Conservation (phyloP, 2,329 filamentous ascomycete species). For the Fusarium aywerte region DNA sequence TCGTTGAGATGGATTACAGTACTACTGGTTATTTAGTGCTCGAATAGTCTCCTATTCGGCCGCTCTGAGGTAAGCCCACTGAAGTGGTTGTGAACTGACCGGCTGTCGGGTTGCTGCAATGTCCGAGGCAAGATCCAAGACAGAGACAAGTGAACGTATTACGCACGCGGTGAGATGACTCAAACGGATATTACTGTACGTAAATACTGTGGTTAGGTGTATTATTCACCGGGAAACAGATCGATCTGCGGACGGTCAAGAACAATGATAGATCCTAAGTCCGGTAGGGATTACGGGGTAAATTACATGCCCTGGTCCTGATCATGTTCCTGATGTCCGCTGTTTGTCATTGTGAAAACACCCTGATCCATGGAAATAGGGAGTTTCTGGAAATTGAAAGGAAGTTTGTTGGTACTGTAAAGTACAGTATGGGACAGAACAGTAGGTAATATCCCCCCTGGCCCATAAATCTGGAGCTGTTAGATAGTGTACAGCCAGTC, state of each 20-base stretch:
- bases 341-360: background rate
- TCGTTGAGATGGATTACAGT: background rate
- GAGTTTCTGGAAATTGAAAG: background rate
- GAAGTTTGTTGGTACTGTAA: too few relatives aligned
- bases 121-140: slow-evolving; percentile 28
- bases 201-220: too few relatives aligned
- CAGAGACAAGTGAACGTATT: slow-evolving; percentile 10
- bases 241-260: slow-evolving; percentile 1
- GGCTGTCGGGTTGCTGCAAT: slow-evolving; percentile 39
- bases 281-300: background rate
- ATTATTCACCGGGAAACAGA: slow-evolving; percentile 3
- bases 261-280: slow-evolving; percentile 4
- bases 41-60: background rate
- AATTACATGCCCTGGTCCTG: background rate
- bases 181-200: slow-evolving; percentile 6
- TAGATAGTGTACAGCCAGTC: background rate
- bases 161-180: slow-evolving; percentile 30
- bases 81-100: slow-evolving; percentile 9
- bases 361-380: background rate
- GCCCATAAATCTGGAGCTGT: background rate
- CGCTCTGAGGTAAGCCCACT: background rate
- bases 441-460: background rate
- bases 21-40: too few relatives aligned
- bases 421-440: background rate
- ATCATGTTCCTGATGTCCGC: background rate